These are phyloP conservation scores for Ormosia emarginata DNA, from an alignment of 306 rosid species.

Conservation along the genomic window DNA sequence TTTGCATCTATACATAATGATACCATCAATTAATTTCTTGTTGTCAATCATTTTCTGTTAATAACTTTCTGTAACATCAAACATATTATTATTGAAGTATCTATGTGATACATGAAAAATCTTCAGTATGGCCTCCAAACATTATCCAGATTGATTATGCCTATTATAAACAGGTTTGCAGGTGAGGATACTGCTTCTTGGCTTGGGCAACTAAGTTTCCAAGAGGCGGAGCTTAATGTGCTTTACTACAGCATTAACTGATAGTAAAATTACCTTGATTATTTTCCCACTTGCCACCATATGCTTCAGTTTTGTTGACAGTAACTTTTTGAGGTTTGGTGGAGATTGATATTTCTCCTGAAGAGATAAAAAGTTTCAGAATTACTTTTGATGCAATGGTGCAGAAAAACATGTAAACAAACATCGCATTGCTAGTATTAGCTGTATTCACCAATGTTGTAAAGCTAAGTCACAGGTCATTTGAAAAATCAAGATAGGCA, in stretches of 20 bases:
- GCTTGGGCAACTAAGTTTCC: not conserved
- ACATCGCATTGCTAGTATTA: conserved; percentile 3
- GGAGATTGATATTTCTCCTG: conserved; percentile 81
- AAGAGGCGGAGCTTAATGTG: not conserved
- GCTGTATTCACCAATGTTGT: not conserved
- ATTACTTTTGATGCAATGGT: conserved; percentile 8
- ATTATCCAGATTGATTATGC: not conserved
- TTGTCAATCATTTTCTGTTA: conserved; percentile 3
- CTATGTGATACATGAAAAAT: conserved; percentile 1
- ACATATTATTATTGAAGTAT: not conserved
- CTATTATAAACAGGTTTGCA: conserved; percentile 16
- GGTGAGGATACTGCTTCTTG: not conserved
- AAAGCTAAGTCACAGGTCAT: conserved; percentile 10
- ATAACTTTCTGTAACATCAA: conserved; percentile 2
- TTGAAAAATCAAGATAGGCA: conserved; percentile 9
- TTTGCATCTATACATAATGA: not conserved
- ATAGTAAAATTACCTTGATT: conserved; percentile 60
- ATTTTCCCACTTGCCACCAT: conserved; percentile 72
- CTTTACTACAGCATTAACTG: not conserved
- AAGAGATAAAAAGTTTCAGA: conserved; percentile 24
- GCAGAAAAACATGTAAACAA: conserved; percentile 3
- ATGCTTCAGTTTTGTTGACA: conserved; percentile 75
- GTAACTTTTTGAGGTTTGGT: conserved; percentile 64
- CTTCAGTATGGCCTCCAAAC: conserved; percentile 7
- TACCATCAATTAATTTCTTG: not conserved